These are phyloP conservation scores for Candida ulmi DNA, from an alignment of 805 yeast species.

Conservation along the genomic window DNA sequence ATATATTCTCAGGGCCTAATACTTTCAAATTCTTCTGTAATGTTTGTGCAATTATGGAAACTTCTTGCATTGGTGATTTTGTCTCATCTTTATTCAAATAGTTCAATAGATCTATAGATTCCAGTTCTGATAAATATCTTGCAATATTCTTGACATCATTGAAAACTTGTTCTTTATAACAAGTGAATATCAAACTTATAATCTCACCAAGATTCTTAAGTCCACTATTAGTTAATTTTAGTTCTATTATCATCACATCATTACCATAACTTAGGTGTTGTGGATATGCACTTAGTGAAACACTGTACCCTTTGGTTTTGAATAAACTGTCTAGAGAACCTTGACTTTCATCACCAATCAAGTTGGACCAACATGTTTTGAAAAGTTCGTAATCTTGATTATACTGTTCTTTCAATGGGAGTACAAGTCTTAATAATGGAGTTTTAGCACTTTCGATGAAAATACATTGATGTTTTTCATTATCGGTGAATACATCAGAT, in stretches of 20 bases:
- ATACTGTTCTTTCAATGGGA: constrained; percentile 29
- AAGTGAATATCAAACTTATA: constrained; percentile 27
- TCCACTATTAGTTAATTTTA: constrained; percentile 45
- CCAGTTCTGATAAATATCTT: constrained; percentile 39
- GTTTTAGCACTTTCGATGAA: constrained; percentile 31
- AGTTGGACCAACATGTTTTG: constrained; percentile 44
- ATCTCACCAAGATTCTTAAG: constrained; percentile 29
- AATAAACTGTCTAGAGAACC: constrained; percentile 43
- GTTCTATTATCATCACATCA: constrained; percentile 43
- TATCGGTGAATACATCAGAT: constrained; percentile 20
- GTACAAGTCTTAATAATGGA: constrained; percentile 39
- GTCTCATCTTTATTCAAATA: constrained; percentile 36
- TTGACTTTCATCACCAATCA: constrained; percentile 58
- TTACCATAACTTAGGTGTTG: constrained; percentile 32
- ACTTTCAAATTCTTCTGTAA: constrained; percentile 32
- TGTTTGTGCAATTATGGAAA: constrained; percentile 32
- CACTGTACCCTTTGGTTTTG: constrained; percentile 28
- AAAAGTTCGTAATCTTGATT: constrained; percentile 16
- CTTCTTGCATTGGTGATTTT: constrained; percentile 42
- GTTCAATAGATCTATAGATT: constrained; percentile 40
- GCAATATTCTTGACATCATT: constrained; percentile 26
- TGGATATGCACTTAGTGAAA: constrained; percentile 35
- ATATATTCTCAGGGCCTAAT: constrained; percentile 32
- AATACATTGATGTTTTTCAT: constrained; percentile 25
- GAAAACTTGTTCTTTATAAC: constrained; percentile 14